These are phyloP conservation scores for Protomyces inundatus DNA, from an alignment of 1,139 yeast genomes.

Conservation along the genomic window DNA sequence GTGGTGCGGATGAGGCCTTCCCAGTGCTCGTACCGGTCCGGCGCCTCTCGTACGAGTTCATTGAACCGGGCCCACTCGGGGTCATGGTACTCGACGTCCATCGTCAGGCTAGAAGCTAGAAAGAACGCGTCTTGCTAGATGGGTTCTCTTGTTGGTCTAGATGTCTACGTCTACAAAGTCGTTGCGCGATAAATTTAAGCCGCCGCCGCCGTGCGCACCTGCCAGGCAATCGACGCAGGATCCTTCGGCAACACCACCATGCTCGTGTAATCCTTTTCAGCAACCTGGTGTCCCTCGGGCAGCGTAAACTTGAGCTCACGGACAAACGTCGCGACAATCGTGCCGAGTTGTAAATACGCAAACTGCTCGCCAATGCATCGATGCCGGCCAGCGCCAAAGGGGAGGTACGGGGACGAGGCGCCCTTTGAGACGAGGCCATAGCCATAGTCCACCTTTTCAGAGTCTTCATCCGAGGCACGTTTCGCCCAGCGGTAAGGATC, in stretches of 20 bases:
- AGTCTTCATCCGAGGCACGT: slow-evolving; percentile 38
- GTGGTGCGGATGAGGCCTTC: slow-evolving; percentile 44
- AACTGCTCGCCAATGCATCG: slow-evolving; percentile 99
- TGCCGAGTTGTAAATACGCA: slow-evolving; percentile 90
- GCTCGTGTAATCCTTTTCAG: slow-evolving; percentile 64
- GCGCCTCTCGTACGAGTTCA: slow-evolving; percentile 16
- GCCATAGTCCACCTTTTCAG: slow-evolving; percentile 68
- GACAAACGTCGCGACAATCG: slow-evolving; percentile 68
- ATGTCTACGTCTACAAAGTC: too few species aligned
- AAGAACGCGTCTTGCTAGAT: too few species aligned
- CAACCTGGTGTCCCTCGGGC: slow-evolving; percentile 51
- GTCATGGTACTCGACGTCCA: slow-evolving; percentile 24
- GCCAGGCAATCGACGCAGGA: slow-evolving; percentile 19
- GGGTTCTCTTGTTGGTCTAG: too few species aligned
- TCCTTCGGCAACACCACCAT: slow-evolving; percentile 29
- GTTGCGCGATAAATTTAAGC: too few species aligned
- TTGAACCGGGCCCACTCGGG: slow-evolving; percentile 24
- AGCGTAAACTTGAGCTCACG: slow-evolving; percentile 74
- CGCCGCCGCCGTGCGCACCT: background rate
- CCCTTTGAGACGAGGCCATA: slow-evolving; percentile 95
- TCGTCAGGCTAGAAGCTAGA: background rate
- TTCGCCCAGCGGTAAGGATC: slow-evolving; percentile 83
- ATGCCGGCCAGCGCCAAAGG: slow-evolving; percentile 99
- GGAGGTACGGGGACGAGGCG: slow-evolving; percentile 89
- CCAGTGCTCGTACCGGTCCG: slow-evolving; percentile 43